Evolutionary conservation across 2,329 filamentous ascomycete genomes (phyloP), one percentile per base, ranked within the genome.

Genomic region (Ustilaginoidea virens): DNA sequence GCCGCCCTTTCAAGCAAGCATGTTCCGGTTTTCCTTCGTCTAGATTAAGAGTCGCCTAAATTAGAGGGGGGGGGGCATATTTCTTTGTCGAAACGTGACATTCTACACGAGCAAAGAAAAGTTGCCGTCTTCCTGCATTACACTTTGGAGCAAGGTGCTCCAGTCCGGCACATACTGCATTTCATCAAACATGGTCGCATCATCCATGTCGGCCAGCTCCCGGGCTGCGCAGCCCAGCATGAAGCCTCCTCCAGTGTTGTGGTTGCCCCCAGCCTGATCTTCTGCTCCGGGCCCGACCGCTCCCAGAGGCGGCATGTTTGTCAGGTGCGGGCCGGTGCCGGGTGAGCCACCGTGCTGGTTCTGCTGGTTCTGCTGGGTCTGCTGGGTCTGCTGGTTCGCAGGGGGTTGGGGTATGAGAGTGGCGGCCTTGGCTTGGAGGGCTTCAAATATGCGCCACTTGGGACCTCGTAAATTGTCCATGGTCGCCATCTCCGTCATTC

Each of bases 401-500:
- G 16, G 16, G 4, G 25, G 11, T 11, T 43, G 36, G 11, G 29
- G 29, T 10, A 46, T 38, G 4, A 46, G 33, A 3, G 39, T 20
- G 5, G 30, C 12, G 1, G 50, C 51, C 30, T 50, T 49, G 3
- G 43, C 40, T n/a, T 44, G 39, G 21, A 54, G 30, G 3, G 45
- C 45, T 8, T 35, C 39, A 3, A 54, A 38, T 1, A 52, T 40
- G 9, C 40, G 38, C 44, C 48, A 51, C 32, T 52, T 53, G 10
- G 44, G 31, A 1, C 40, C 43, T 5, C 30, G 30, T 7, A 36
- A 5, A 2, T 32, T 27, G 1, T 16, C 25, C 2, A 31, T 15
- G 2, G 29, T 33, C 1, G 12, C 17, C 7, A 5, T 5, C 2
- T 34, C 33, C 17, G 37, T 33, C 11, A 17, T 20, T 1, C 21